Conservation (phyloP, 345 rosid species). For the Aurinia saxatilis region DNA sequence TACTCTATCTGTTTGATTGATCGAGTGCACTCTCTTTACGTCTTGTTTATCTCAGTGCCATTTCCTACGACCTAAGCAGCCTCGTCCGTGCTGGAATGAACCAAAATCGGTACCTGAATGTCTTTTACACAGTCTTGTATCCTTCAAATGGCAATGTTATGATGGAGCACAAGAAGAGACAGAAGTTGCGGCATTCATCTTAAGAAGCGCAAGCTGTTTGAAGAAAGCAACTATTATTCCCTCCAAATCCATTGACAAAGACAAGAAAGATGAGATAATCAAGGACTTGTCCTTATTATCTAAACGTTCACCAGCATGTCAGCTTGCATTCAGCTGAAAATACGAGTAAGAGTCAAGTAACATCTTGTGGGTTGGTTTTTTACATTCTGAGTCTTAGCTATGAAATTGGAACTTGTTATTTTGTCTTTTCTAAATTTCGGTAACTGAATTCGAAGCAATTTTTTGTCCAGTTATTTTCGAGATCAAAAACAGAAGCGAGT, state of each 20-base stretch:
- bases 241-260: background rate
- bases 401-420: background rate
- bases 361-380: background rate
- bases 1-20: background rate
- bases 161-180: background rate
- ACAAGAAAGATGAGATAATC: background rate
- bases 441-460: background rate
- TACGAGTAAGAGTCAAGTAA: background rate
- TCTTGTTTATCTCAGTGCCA: background rate
- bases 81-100: slow-evolving; percentile 2
- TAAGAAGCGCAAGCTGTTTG: slow-evolving; percentile 3
- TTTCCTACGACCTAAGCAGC: background rate
- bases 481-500: too few relatives aligned
- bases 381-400: background rate
- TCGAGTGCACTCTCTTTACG: background rate
- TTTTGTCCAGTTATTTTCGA: background rate
- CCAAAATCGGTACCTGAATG: slow-evolving; percentile 9
- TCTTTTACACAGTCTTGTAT: background rate
- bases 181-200: background rate
- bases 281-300: background rate
- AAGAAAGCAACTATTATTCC: background rate
- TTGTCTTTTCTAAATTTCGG: background rate
- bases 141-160: background rate
- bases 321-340: background rate
- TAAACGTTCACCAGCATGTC: background rate